Evolutionary conservation across 805 yeast species (phyloP).

Genomic region (Yamadazyma tumulicola): DNA sequence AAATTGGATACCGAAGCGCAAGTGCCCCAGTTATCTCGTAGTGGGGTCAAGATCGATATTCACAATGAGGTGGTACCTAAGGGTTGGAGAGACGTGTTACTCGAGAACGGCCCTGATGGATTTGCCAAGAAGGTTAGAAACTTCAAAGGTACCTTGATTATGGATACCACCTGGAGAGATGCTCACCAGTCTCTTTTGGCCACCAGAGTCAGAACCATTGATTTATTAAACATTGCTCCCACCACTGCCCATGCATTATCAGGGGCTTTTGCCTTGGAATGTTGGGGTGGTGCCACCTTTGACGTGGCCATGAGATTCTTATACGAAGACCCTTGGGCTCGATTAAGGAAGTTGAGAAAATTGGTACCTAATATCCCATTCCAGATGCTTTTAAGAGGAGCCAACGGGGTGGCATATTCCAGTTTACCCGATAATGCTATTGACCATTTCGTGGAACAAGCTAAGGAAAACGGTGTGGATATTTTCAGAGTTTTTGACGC

Average conservation of each 20-base stretch:
- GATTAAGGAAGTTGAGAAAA: slow-evolving; percentile 82
- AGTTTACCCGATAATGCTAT: slow-evolving; percentile 98
- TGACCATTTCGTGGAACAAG: slow-evolving; percentile 93
- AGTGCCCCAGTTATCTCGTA: slow-evolving; percentile 59
- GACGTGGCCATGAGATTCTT: slow-evolving; percentile 98
- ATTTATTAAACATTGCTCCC: slow-evolving; percentile 86
- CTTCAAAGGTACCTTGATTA: slow-evolving; percentile 82
- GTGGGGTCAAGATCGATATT: slow-evolving; percentile 63
- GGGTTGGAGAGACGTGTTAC: slow-evolving; percentile 90
- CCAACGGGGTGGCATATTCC: slow-evolving; percentile 98
- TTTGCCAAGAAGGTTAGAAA: slow-evolving; percentile 86
- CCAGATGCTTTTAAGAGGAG: slow-evolving; percentile 99
- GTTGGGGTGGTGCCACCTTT: slow-evolving; percentile 99
- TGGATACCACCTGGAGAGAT: slow-evolving; percentile 99
- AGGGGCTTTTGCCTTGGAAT: slow-evolving; percentile 93
- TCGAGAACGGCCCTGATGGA: slow-evolving; percentile 81
- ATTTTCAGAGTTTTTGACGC: slow-evolving; percentile 98
- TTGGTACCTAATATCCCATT: slow-evolving; percentile 97
- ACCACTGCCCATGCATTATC: slow-evolving; percentile 86
- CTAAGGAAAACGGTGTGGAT: slow-evolving; percentile 94
- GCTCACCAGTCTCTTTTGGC: slow-evolving; percentile 98
- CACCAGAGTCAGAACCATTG: slow-evolving; percentile 94
- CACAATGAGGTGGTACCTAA: slow-evolving; percentile 46
- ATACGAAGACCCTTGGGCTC: slow-evolving; percentile 98
- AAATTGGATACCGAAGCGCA: slow-evolving; percentile 72